Percentiles rank a stretch among this genome's conserved stretches.
Evolutionary conservation across 2,329 filamentous ascomycete genomes (phyloP).

Genomic region (Talaromyces marneffei): DNA sequence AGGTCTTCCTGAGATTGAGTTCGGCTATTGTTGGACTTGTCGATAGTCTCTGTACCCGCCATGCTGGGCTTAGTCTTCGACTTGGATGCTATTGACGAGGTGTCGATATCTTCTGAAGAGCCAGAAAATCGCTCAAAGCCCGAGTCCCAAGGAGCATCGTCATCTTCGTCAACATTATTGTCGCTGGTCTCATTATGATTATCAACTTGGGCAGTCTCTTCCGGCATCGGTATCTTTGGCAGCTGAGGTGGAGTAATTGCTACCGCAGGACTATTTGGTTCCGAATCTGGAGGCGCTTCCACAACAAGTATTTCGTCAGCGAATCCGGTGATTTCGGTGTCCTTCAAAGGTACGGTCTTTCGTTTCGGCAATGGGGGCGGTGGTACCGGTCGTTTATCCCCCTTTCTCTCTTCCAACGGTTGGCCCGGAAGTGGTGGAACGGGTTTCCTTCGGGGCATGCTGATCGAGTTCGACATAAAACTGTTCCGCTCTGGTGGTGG

Average conservation of each 20-base stretch:
- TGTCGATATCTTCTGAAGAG: constrained; percentile 24
- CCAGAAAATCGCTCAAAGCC: constrained; percentile 20
- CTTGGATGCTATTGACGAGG: constrained; percentile 11
- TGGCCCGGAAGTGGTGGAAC: constrained; percentile 44
- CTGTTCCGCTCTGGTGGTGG: constrained; percentile 60
- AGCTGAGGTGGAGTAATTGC: constrained; percentile 16
- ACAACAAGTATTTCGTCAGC: constrained; percentile 58
- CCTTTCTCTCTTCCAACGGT: constrained; percentile 28
- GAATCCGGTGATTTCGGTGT: constrained; percentile 30
- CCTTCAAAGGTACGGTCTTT: constrained; percentile 27
- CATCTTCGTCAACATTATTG: neutral
- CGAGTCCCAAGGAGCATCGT: constrained; percentile 8
- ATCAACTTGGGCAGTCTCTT: neutral
- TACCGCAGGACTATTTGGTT: constrained; percentile 35
- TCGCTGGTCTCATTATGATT: neutral
- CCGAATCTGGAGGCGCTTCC: constrained; percentile 58
- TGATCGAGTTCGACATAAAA: constrained; percentile 51
- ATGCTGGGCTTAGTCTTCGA: neutral
- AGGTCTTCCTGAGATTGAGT: constrained; percentile 4
- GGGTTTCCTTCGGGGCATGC: constrained; percentile 61
- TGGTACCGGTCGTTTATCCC: constrained; percentile 32
- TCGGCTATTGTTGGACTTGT: neutral
- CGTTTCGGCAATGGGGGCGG: constrained; percentile 49
- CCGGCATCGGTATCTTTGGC: neutral
- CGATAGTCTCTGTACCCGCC: neutral